Conservation (phyloP, 1,139 yeast genomes). For the Candida pseudoviswanathii region DNA sequence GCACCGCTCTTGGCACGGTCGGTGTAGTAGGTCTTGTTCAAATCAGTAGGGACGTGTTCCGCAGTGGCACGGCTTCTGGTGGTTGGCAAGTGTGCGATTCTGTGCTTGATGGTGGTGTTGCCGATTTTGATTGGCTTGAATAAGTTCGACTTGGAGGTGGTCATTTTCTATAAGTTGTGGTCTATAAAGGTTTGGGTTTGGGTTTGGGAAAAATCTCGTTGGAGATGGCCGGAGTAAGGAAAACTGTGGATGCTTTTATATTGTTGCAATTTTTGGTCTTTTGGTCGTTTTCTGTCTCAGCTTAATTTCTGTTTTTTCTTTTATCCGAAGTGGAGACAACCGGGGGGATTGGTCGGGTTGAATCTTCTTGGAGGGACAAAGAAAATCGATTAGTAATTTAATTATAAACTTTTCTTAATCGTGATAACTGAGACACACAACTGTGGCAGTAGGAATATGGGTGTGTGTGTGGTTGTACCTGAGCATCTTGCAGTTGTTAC, state of each 20-base stretch:
- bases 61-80: slow-evolving; percentile 53
- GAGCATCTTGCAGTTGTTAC: too few relatives aligned
- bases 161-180: slow-evolving; percentile 6
- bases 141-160: slow-evolving; percentile 26
- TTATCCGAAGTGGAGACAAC: slow-evolving; percentile 1
- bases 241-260: slow-evolving; percentile 3
- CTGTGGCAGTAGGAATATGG: too few relatives aligned
- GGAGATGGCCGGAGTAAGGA: neutral
- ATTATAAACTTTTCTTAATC: neutral
- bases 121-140: slow-evolving; percentile 56
- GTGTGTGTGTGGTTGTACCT: too few relatives aligned
- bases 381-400: neutral
- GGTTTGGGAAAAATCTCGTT: neutral
- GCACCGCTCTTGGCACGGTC: slow-evolving; percentile 57
- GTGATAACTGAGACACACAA: too few relatives aligned
- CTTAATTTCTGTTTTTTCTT: neutral
- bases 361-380: neutral
- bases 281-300: neutral
- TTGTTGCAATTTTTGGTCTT: neutral
- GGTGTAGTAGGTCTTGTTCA: slow-evolving; percentile 50
- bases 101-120: slow-evolving; percentile 32
- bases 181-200: too few relatives aligned
- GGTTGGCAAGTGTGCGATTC: slow-evolving; percentile 56
- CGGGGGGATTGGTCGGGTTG: too few relatives aligned
- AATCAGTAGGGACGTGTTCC: slow-evolving; percentile 51